Base-by-base conservation (phyloP, 1,284 basidiomycete genomes). In the Vanrija humicola region DNA sequence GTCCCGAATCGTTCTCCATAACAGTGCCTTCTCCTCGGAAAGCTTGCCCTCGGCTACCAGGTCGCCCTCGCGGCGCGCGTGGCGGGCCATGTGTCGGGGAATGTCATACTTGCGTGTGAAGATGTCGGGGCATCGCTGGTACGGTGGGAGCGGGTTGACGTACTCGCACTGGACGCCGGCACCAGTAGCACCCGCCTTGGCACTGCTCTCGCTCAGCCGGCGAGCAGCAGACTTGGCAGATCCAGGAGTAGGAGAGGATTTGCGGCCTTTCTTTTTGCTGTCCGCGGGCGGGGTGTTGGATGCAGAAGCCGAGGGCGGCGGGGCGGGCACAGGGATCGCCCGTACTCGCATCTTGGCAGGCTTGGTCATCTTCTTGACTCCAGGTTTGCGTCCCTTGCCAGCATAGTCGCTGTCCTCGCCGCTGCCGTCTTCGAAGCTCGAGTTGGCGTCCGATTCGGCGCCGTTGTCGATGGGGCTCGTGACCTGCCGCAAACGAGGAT, bases 21-120 rank as follows among this genome's bases (percentile, higher is more conserved):
- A 54, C 29, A 69, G n/a, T n/a, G 73, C 73, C 57, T 74, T 72
- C 16, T 69, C 66, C 46, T 73, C 70, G 0, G 65, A 38, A 49
- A 75, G 56, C 52, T 67, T 70, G 23, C 72, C 72, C 49, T 75
- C 70, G n/a, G 54, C 45, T n/a, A 75, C 73, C 42, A 75, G 53
- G 46, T 74, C 73, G 39, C 73, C 72, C 50, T 75, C 73, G 19
- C 72, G 61, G 19, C 72, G 55, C 26, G 70, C 73, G 46, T 75
- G 73, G 26, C 73, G 64, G 15, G 70, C 72, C 73, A 74, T 75
- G 50, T 75, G 73, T 45, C 73, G 63, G 4, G 73, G 73, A 19
- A 75, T 62, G 61, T 75, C 73, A 57, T 75, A 75, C 58, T 74
- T 73, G 26, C 73, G 63, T 10, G 73, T 75, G 44, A 75, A 75